Conservation (phyloP, 164 flowering plant species). For the Vitis riparia region DNA sequence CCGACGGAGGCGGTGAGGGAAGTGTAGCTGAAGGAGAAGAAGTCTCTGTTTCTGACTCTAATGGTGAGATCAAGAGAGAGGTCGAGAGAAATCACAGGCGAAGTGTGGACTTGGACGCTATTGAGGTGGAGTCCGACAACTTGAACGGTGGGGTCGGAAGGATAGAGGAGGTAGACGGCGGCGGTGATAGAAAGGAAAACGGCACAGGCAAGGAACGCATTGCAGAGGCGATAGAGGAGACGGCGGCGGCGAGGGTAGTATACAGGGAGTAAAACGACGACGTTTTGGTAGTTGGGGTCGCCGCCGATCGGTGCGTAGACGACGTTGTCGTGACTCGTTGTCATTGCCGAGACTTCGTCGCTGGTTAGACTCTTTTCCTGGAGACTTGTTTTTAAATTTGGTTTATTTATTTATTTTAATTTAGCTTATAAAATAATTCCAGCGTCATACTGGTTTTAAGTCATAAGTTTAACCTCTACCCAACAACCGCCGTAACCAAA, state of each 20-base stretch:
- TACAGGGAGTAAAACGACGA: slow-evolving; percentile 38
- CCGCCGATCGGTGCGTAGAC: slow-evolving; percentile 30
- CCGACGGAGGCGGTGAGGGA: slow-evolving; percentile 54
- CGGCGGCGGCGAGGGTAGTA: slow-evolving; percentile 13
- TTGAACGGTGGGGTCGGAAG: slow-evolving; percentile 66
- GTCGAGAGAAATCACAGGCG: slow-evolving; percentile 51
- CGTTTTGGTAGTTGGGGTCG: slow-evolving; percentile 28
- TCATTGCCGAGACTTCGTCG: slow-evolving; percentile 1
- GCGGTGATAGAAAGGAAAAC: slow-evolving; percentile 31
- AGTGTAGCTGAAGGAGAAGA: slow-evolving; percentile 59
- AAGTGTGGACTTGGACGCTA: slow-evolving; percentile 40
- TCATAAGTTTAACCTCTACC: no score
- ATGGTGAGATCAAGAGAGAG: slow-evolving; percentile 56
- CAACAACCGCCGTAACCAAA: no score
- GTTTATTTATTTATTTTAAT: no score
- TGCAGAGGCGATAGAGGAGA: slow-evolving; percentile 18
- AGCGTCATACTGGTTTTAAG: no score
- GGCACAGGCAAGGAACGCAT: slow-evolving; percentile 11
- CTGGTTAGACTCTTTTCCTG: no score
- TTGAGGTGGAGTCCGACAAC: slow-evolving; percentile 55
- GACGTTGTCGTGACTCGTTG: slow-evolving; percentile 12
- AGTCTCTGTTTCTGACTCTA: slow-evolving; percentile 62
- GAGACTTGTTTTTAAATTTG: no score
- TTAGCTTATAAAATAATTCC: no score
- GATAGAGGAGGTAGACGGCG: slow-evolving; percentile 63